phyloP scores from a whole-genome alignment of 129 eudicot genomes.

The Heracleum sosnowskyi region DNA sequence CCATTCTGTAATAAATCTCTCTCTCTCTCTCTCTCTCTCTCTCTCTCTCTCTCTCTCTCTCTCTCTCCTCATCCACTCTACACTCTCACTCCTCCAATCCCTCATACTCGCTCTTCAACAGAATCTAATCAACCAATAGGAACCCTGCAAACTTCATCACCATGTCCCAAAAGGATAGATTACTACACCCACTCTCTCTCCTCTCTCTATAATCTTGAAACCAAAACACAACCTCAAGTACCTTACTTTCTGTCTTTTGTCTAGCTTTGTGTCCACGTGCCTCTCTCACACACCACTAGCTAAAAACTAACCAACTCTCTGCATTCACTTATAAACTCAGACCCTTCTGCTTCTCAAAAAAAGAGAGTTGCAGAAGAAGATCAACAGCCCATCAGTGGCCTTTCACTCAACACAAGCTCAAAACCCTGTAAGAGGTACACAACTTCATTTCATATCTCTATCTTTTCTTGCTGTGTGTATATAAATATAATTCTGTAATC shows the following conservation, averaged over 20 bases:
- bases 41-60: background rate
- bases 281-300: constrained; percentile 52
- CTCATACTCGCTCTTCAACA: constrained; percentile 9
- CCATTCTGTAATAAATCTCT: background rate
- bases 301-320: constrained; percentile 14
- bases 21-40: background rate
- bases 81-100: constrained; percentile 16
- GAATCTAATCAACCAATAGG: constrained; percentile 81
- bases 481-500: constrained; percentile 17
- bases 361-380: constrained; percentile 10
- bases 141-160: constrained; percentile 63
- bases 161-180: constrained; percentile 30
- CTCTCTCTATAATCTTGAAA: constrained; percentile 31
- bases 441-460: background rate
- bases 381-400: constrained; percentile 1
- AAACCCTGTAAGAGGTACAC: constrained; percentile 9
- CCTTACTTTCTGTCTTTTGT: constrained; percentile 2
- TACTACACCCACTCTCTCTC: constrained; percentile 23
- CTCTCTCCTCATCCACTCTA: constrained; percentile 30
- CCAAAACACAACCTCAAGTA: constrained; percentile 56
- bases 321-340: constrained; percentile 25
- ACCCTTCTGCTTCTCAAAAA: constrained; percentile 13
- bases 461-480: constrained; percentile 12
- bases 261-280: constrained; percentile 50
- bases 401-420: constrained; percentile 3